Percentiles rank a stretch among this genome's conserved stretches.
phyloP scores from a whole-genome alignment of 1,284 basidiomycete genomes.

The Microbotryum silenes-acaulis region DNA sequence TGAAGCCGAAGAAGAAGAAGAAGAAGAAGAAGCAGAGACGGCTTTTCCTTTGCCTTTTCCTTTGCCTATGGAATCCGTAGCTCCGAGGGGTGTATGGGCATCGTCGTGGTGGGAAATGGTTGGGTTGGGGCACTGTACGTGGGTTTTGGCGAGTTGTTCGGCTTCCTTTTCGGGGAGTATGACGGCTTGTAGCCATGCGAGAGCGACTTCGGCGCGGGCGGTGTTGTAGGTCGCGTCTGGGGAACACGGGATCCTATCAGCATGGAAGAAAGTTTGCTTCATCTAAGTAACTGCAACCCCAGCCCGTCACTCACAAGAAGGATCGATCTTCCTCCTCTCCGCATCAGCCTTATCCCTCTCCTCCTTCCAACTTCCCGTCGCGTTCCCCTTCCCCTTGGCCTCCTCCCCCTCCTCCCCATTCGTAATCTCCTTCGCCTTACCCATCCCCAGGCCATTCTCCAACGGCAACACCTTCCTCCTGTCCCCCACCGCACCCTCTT shows the following conservation, averaged over 20 bases:
- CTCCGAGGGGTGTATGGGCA: no score
- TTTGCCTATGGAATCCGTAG: background rate
- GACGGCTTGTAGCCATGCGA: constrained; percentile 70
- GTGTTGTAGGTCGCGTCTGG: constrained; percentile 59
- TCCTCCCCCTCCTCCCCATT: constrained; percentile 1
- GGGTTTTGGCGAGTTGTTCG: no score
- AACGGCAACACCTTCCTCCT: background rate
- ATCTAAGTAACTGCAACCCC: background rate
- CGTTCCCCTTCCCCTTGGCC: constrained; percentile 45
- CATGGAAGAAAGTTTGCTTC: background rate
- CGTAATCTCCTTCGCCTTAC: constrained; percentile 1
- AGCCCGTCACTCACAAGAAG: constrained; percentile 10
- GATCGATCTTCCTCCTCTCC: constrained; percentile 44
- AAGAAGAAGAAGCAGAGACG: background rate
- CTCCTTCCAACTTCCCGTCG: constrained; percentile 50
- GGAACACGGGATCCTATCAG: background rate
- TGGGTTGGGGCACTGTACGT: no score
- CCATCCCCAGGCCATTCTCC: background rate
- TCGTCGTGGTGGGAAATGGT: no score
- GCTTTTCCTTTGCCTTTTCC: background rate
- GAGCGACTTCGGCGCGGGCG: constrained; percentile 66
- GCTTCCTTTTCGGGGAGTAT: constrained; percentile 60
- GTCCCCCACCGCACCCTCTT: constrained; percentile 32
- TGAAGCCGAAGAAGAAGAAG: background rate
- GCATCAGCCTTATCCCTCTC: constrained; percentile 48